Evolutionary conservation across 768 basidiomycete genomes (phyloP).

Genomic region (Phlebiopsis flavidoalba): DNA sequence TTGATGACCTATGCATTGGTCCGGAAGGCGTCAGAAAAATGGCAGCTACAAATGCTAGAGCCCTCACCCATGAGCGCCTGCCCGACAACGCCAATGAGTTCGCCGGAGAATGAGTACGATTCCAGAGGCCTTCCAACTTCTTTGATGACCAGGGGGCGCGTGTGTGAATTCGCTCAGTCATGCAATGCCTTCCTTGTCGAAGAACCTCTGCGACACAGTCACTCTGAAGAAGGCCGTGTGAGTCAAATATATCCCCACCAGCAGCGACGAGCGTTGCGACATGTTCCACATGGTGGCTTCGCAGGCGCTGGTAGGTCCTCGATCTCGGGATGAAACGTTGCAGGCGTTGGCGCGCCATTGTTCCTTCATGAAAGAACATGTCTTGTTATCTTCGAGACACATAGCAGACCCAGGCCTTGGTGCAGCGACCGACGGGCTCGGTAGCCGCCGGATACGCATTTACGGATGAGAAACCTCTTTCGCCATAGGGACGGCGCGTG

Average conservation of each 20-base stretch:
- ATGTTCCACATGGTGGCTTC: no score
- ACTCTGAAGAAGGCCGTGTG: not conserved
- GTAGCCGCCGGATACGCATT: not conserved
- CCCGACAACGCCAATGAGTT: not conserved
- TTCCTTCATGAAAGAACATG: not conserved
- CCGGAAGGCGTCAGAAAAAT: not conserved
- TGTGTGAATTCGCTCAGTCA: not conserved
- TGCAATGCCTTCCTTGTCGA: not conserved
- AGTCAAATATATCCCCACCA: not conserved
- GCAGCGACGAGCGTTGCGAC: not conserved
- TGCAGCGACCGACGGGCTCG: conserved; percentile 17
- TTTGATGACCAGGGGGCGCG: not conserved
- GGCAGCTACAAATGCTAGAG: not conserved
- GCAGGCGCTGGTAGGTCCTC: not conserved
- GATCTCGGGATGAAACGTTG: not conserved
- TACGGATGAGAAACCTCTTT: not conserved
- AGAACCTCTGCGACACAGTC: not conserved
- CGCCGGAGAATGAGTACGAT: not conserved
- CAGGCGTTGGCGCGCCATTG: not conserved
- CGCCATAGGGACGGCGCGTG: not conserved
- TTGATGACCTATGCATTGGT: not conserved
- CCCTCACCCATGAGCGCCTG: not conserved
- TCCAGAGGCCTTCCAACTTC: not conserved
- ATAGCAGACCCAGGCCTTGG: conserved; percentile 20
- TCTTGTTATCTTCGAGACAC: conserved; percentile 12